A percentile compares a stretch with the other conserved stretches of the same genome.
Evolutionary conservation across 345 rosid species (phyloP).

Genomic region (Eucalyptus viminalis): DNA sequence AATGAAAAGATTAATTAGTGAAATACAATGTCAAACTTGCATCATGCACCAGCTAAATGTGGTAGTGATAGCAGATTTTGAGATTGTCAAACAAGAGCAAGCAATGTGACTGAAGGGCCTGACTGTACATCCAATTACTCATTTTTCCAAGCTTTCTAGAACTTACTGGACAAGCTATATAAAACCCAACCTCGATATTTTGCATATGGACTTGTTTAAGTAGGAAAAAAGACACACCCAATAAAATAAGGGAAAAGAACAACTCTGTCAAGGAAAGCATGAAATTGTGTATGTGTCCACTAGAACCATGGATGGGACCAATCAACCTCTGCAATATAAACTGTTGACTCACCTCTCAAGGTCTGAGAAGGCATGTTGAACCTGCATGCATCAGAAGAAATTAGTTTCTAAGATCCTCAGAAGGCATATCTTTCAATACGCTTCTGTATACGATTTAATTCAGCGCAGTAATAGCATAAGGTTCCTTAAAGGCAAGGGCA

Average conservation of each 20-base stretch:
- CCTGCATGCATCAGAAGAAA: slow-evolving; percentile 14
- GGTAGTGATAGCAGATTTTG: not conserved
- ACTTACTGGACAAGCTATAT: not conserved
- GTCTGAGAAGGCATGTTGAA: slow-evolving; percentile 55
- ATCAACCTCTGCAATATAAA: not conserved
- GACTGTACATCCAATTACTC: not conserved
- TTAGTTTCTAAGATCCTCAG: not conserved
- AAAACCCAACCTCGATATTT: not conserved
- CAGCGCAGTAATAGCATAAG: not conserved
- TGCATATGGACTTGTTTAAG: not conserved
- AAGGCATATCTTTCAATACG: not conserved
- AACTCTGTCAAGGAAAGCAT: not conserved
- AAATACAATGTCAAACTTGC: not conserved
- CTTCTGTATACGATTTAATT: not conserved
- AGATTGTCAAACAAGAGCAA: not conserved
- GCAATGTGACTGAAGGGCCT: not conserved
- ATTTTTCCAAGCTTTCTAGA: not conserved
- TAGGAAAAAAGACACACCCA: not conserved
- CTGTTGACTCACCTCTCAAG: slow-evolving; percentile 32
- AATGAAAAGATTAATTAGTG: not conserved
- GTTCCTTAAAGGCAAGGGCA: not conserved
- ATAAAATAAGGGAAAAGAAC: not conserved
- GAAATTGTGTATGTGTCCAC: not conserved
- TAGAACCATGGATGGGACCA: not conserved
- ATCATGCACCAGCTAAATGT: not conserved